Base-by-base conservation (phyloP, 2,329 filamentous ascomycete genomes). In the Neopestalotiopsis sp. region DNA sequence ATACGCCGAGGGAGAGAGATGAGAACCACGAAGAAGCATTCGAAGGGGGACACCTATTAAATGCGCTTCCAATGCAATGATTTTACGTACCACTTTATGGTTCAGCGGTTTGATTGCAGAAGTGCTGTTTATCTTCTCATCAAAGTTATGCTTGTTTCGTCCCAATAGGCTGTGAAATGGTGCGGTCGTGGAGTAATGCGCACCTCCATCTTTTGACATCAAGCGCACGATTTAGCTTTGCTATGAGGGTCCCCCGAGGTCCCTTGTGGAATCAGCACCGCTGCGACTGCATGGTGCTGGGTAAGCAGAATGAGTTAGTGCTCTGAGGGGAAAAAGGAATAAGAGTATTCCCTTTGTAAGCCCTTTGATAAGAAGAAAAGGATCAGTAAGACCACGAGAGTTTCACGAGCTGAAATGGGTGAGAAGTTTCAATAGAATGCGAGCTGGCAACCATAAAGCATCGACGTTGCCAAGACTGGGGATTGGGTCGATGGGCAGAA, bases 391-490 rank as follows among this genome's bases (percentile, higher is more conserved):
- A 28, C 24, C 24, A 28, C 24, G 24, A 28, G 24, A 28, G 24
- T 28, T 28, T 28, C 24, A 28, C 24, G 24, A 28, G 24, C 24
- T 28, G 24, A 28, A 28, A 28, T 28, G 24, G 24, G 24, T 28
- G 24, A 13, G 17, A 63, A 42, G 34, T 38, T 42, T 30, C 14
- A 61, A 30, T 28, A 24, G 30, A 1, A 61, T 20, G 9, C n/a
- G 9, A 34, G 24, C 30, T 6, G 32, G 40, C 34, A 13, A 34
- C 34, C 34, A 30, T 38, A 5, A 63, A 14, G n/a, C 17, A 57
- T 57, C 53, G 17, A 57, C 24, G 53, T 57, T 61, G 57, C 57
- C 57, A 61, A 61, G 57, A 30, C 45, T 53, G 45, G 45, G 45
- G 45, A 53, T 53, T 53, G 45, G 45, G 45, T 53, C 45, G 45